Percentiles rank a stretch among this genome's conserved stretches.
phyloP scores from a whole-genome alignment of 225 moss, liverwort and hornwort species.

The Rhytidiadelphus loreus region DNA sequence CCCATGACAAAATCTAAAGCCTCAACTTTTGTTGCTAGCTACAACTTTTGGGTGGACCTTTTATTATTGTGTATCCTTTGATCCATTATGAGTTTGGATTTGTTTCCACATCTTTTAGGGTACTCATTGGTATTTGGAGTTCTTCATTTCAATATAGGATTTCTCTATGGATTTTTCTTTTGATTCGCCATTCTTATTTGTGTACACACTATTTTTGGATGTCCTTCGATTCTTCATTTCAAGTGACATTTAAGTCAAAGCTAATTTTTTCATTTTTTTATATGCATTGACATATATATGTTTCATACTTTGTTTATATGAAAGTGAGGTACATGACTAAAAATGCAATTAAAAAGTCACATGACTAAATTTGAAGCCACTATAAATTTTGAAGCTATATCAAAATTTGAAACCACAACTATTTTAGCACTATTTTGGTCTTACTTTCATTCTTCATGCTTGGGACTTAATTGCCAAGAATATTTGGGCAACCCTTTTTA shows the following conservation, averaged over 20 bases:
- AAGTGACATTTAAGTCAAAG: not conserved
- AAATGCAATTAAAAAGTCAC: not conserved
- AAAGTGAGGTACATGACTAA: accelerated
- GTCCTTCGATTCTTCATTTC: not conserved
- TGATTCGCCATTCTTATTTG: not conserved
- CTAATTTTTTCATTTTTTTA: not conserved
- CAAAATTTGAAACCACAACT: not conserved
- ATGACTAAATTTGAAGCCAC: not conserved
- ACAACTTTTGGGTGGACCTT: not conserved
- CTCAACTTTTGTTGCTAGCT: not conserved
- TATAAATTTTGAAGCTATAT: too few species aligned
- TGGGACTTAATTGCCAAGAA: not conserved
- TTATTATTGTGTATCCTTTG: not conserved
- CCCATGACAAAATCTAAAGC: not conserved
- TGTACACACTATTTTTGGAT: accelerated
- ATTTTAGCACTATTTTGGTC: not conserved
- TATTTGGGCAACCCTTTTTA: not conserved
- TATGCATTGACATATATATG: not conserved
- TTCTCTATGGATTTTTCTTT: not conserved
- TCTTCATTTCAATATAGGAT: not conserved
- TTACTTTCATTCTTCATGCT: not conserved
- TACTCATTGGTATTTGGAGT: not conserved
- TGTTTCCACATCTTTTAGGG: not conserved
- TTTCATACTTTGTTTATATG: not conserved
- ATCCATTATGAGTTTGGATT: not conserved